These are phyloP conservation scores for Suhomyces ambrosiae DNA, from an alignment of 1,139 yeast species.

Conservation along the genomic window DNA sequence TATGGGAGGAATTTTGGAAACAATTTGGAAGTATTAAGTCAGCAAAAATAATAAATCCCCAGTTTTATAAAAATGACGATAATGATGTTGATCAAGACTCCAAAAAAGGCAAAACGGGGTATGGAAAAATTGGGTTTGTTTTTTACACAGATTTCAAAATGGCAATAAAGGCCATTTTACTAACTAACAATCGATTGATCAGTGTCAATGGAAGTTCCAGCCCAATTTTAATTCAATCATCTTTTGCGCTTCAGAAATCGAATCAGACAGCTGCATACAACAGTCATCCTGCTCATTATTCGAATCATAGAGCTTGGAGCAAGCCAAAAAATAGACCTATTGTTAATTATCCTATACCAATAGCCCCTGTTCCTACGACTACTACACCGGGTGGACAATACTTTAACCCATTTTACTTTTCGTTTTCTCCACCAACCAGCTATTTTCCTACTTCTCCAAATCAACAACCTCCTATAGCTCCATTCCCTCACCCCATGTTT, in stretches of 20 bases:
- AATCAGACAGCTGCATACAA: slow-evolving; percentile 4
- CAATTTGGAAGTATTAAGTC: slow-evolving; percentile 46
- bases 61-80: slow-evolving; percentile 29
- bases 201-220: slow-evolving; percentile 21
- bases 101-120: slow-evolving; percentile 15
- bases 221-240: slow-evolving; percentile 37
- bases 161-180: slow-evolving; percentile 43
- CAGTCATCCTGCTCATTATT: neutral
- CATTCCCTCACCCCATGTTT: slow-evolving; percentile 7
- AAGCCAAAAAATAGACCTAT: slow-evolving; percentile 3
- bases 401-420: slow-evolving; percentile 9
- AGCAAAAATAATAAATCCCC: slow-evolving; percentile 49
- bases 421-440: slow-evolving; percentile 5
- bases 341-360: slow-evolving; percentile 11
- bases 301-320: slow-evolving; percentile 4
- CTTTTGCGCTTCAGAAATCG: slow-evolving; percentile 43
- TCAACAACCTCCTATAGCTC: slow-evolving; percentile 2
- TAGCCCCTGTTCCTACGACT: slow-evolving; percentile 11
- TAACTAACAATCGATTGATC: slow-evolving; percentile 38
- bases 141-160: slow-evolving; percentile 40
- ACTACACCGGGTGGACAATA: slow-evolving; percentile 8
- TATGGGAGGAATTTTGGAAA: slow-evolving; percentile 45
- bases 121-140: slow-evolving; percentile 47
- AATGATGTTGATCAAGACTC: slow-evolving; percentile 17
- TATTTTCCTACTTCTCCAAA: slow-evolving; percentile 2